These are phyloP conservation scores for Kodamaea ohmeri DNA, from an alignment of 1,139 yeast genomes.

Conservation along the genomic window DNA sequence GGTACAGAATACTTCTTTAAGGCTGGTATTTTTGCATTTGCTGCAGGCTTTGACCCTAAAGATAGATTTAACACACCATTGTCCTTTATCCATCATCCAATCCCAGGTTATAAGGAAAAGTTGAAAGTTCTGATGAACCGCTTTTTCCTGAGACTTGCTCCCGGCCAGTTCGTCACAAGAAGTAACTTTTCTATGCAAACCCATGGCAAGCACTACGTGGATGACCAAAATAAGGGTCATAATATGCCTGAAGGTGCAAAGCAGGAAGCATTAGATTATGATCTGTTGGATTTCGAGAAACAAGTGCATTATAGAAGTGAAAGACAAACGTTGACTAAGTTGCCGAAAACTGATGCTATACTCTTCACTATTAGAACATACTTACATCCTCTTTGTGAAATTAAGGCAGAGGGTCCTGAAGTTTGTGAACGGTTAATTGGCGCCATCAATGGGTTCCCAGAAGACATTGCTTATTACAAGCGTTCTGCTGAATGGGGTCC, in stretches of 20 bases:
- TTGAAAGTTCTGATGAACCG: slow-evolving; percentile 61
- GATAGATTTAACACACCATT: slow-evolving; percentile 54
- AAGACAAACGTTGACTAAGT: slow-evolving; percentile 57
- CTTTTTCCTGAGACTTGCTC: slow-evolving; percentile 49
- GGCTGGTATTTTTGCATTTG: slow-evolving; percentile 66
- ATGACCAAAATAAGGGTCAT: slow-evolving; percentile 50
- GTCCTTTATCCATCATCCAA: slow-evolving; percentile 57
- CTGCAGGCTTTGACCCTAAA: slow-evolving; percentile 71
- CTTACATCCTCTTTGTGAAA: slow-evolving; percentile 53
- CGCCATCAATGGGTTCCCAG: slow-evolving; percentile 39
- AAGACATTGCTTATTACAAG: slow-evolving; percentile 38
- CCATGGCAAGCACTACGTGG: slow-evolving; percentile 50
- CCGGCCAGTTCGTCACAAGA: slow-evolving; percentile 56
- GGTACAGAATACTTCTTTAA: slow-evolving; percentile 60
- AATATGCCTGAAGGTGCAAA: slow-evolving; percentile 27
- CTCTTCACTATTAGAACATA: slow-evolving; percentile 66
- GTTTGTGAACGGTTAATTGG: slow-evolving; percentile 40
- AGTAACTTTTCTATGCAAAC: slow-evolving; percentile 64
- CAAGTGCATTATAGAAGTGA: slow-evolving; percentile 60
- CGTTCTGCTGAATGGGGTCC: slow-evolving; percentile 42
- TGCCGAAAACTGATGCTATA: slow-evolving; percentile 53
- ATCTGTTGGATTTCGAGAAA: slow-evolving; percentile 50
- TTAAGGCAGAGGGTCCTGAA: slow-evolving; percentile 53
- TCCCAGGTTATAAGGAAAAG: slow-evolving; percentile 57
- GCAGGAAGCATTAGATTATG: slow-evolving; percentile 35